Conservation (phyloP, 306 rosid species). For the Castanea sativa region DNA sequence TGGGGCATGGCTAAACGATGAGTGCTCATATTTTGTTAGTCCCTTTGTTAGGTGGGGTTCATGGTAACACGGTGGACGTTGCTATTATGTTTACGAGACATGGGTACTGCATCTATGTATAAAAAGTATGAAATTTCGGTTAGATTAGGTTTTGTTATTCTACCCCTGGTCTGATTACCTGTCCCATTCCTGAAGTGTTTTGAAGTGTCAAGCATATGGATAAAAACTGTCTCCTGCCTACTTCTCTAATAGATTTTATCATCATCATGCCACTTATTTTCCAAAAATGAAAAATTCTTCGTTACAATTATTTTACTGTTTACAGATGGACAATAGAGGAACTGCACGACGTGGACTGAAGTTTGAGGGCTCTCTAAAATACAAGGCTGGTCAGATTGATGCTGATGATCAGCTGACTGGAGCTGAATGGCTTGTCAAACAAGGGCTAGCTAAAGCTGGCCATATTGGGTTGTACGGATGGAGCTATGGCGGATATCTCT, state of each 20-base stretch:
- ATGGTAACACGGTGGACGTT: conserved; percentile 9
- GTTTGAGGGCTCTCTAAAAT: conserved; percentile 68
- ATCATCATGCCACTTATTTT: conserved; percentile 11
- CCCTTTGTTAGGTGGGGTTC: background rate
- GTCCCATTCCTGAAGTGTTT: background rate
- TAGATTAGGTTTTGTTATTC: background rate
- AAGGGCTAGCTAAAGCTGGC: conserved; percentile 71
- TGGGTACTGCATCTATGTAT: conserved; percentile 12
- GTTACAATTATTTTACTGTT: conserved; percentile 4
- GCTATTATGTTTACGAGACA: conserved; percentile 1
- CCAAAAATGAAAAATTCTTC: background rate
- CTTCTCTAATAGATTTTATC: background rate
- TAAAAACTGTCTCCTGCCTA: background rate
- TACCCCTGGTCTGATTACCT: conserved; percentile 5
- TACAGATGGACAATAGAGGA: conserved; percentile 94
- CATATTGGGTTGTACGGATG: conserved; percentile 91
- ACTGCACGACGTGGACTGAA: conserved; percentile 82
- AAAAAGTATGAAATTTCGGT: background rate
- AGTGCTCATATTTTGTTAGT: background rate
- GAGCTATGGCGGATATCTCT: conserved; percentile 97
- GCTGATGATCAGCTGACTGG: conserved; percentile 88
- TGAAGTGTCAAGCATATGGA: background rate
- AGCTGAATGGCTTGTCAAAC: conserved; percentile 83
- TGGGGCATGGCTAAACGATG: conserved; percentile 7
- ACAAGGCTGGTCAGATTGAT: conserved; percentile 66